These are phyloP conservation scores for Neurospora crassa DNA, from an alignment of 2,329 filamentous ascomycete species.

Conservation along the genomic window DNA sequence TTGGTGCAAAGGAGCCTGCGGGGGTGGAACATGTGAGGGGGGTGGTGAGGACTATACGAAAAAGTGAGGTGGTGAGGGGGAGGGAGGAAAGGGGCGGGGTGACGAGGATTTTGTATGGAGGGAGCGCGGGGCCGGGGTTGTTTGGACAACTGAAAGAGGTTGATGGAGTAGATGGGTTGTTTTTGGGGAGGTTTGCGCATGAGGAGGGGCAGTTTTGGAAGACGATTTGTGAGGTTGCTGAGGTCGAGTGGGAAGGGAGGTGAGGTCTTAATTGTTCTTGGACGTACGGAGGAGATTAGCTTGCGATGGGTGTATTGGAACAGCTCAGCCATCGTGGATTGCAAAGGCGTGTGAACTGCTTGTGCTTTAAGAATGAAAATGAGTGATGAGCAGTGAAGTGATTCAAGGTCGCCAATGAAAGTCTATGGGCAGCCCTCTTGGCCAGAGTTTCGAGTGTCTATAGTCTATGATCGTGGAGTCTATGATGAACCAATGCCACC, in stretches of 20 bases:
- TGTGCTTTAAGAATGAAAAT: neutral
- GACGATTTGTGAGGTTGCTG: constrained; percentile 63
- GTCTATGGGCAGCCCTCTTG: neutral
- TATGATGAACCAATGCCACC: too few relatives aligned
- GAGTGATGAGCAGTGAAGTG: neutral
- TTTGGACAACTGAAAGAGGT: constrained; percentile 58
- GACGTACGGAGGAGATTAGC: neutral
- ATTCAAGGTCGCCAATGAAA: neutral
- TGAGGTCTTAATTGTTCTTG: neutral
- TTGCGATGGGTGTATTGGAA: neutral
- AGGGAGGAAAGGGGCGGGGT: constrained; percentile 36
- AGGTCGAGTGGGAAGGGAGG: constrained; percentile 15
- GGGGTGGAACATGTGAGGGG: constrained; percentile 61
- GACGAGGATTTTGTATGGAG: constrained; percentile 70
- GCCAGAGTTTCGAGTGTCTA: neutral
- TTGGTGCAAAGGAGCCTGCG: constrained; percentile 65
- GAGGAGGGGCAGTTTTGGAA: constrained; percentile 61
- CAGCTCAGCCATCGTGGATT: neutral
- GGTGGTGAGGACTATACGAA: constrained; percentile 56
- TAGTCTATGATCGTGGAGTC: neutral
- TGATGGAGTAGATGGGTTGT: constrained; percentile 59
- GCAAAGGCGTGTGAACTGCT: neutral
- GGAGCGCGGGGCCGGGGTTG: constrained; percentile 71
- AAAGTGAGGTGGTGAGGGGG: constrained; percentile 37
- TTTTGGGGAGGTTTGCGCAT: constrained; percentile 74